Evolutionary conservation across 108 stramenopile species (phyloP), one percentile per base, ranked within the genome.

Genomic region (Seminavis robusta): DNA sequence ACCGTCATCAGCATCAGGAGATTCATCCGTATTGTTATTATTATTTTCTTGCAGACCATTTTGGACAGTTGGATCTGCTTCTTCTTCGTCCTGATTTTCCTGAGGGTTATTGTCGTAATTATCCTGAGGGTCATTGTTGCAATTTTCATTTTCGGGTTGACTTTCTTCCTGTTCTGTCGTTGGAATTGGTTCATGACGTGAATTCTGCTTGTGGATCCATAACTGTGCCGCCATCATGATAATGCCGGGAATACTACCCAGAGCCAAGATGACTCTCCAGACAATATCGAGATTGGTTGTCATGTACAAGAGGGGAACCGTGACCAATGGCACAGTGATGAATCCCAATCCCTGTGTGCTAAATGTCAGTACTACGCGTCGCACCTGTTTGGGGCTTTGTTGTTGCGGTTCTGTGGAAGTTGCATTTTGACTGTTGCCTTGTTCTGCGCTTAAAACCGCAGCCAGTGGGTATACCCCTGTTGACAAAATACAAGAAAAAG

Each of bases 381-480:
- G 69, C 34, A 75, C 60, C 47, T 59, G 45, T 13, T 63, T 39
- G 5, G 20, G 15, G 29, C 24, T 19, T 11, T 6, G 26, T n/a
- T 11, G 10, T 10, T 13, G 0, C 15, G n/a, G 16, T 10, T 15
- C 30, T 5, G 33, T 50, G 48, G 26, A 28, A 25, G 8, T 23
- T 42, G 27, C 16, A 39, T 47, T 54, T 25, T 24, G 5, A 26
- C 0, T 23, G 10, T 49, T 58, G 15, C 63, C 60, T 45, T 73
- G 63, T 61, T 92, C 91, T 8, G 86, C 84, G 56, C 84, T 86
- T 1, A 94, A 48, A 0, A 77, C 81, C 11, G 92, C 92, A n/a
- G 92, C 88, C 45, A 94, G 58, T 0, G 92, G 92, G 64, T 90
- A 94, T 0, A 94, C 88, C 7, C 86, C n/a, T n/a, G n/a, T n/a